Conservation (phyloP, 257 asterid genomes). For the Nemophila menziesii region DNA sequence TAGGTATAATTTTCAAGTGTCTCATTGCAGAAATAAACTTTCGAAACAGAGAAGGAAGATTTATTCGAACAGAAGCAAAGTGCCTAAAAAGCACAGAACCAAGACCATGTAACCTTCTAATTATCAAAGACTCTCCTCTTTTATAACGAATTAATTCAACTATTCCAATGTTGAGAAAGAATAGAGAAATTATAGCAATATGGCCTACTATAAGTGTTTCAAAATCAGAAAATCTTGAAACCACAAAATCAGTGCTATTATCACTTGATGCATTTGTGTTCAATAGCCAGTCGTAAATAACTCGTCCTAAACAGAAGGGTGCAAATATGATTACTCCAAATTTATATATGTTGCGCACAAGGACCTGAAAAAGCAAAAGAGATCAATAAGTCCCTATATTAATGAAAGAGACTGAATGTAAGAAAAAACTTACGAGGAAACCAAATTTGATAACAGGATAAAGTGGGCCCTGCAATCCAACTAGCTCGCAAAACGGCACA, state of each 20-base stretch:
- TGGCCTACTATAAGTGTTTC: conserved; percentile 97
- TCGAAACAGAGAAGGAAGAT: conserved; percentile 84
- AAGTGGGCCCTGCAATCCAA: conserved; percentile 99
- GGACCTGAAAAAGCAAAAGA: conserved; percentile 58
- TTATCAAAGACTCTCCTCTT: conserved; percentile 83
- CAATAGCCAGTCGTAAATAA: conserved; percentile 47
- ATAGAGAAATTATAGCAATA: conserved; percentile 63
- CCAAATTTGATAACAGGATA: conserved; percentile 95
- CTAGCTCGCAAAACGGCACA: conserved; percentile 95
- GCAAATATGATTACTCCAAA: conserved; percentile 80
- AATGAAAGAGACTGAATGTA: too few relatives aligned
- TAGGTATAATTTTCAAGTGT: conserved; percentile 94
- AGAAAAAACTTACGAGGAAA: conserved; percentile 53
- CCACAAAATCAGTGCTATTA: too few relatives aligned
- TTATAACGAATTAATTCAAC: conserved; percentile 74
- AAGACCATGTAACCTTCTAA: conserved; percentile 94
- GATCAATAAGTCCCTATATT: neutral
- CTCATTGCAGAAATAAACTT: conserved; percentile 92
- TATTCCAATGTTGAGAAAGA: conserved; percentile 67
- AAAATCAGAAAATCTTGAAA: too few relatives aligned
- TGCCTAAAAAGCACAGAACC: too few relatives aligned
- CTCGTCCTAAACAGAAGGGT: conserved; percentile 82
- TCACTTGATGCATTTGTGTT: conserved; percentile 46
- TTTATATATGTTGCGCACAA: conserved; percentile 94
- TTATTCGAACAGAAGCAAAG: conserved; percentile 84